phyloP scores from a whole-genome alignment of 257 asterid species.

The Ophiorrhiza pumila region DNA sequence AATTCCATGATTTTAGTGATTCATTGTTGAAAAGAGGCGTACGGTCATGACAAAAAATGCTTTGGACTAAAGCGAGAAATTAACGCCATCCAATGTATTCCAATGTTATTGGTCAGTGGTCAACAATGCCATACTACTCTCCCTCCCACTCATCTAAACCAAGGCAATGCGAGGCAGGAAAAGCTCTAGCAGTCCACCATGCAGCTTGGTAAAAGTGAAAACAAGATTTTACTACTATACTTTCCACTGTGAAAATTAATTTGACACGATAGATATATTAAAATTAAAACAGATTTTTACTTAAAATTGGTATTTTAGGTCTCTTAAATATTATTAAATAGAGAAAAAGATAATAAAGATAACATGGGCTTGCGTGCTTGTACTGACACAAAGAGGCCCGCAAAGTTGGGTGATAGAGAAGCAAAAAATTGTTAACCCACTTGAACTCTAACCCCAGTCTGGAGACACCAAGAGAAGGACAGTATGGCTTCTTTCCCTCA shows the following conservation, averaged over 20 bases:
- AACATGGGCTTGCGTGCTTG: slow-evolving; percentile 44
- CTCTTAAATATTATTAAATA: not conserved
- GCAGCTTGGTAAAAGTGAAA: slow-evolving; percentile 16
- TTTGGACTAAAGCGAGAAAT: slow-evolving; percentile 25
- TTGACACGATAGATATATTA: no score
- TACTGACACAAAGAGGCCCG: slow-evolving; percentile 36
- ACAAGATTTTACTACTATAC: not conserved
- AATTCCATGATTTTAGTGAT: not conserved
- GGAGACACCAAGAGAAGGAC: slow-evolving; percentile 46
- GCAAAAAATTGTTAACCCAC: slow-evolving; percentile 38
- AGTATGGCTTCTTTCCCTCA: slow-evolving; percentile 32
- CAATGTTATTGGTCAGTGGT: slow-evolving; percentile 20
- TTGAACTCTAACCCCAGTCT: slow-evolving; percentile 46
- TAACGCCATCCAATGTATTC: not conserved
- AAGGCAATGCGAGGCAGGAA: slow-evolving; percentile 5
- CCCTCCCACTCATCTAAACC: not conserved
- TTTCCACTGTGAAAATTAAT: not conserved
- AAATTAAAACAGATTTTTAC: not conserved
- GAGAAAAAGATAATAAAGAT: slow-evolving; percentile 25
- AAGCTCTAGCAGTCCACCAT: slow-evolving; percentile 17
- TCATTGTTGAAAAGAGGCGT: not conserved
- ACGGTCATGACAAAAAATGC: slow-evolving; percentile 3
- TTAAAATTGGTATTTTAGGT: not conserved
- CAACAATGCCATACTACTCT: slow-evolving; percentile 39
- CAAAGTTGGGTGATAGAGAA: slow-evolving; percentile 32